phyloP scores from a whole-genome alignment of 768 basidiomycete species.

The Dacryopinax spathularia region DNA sequence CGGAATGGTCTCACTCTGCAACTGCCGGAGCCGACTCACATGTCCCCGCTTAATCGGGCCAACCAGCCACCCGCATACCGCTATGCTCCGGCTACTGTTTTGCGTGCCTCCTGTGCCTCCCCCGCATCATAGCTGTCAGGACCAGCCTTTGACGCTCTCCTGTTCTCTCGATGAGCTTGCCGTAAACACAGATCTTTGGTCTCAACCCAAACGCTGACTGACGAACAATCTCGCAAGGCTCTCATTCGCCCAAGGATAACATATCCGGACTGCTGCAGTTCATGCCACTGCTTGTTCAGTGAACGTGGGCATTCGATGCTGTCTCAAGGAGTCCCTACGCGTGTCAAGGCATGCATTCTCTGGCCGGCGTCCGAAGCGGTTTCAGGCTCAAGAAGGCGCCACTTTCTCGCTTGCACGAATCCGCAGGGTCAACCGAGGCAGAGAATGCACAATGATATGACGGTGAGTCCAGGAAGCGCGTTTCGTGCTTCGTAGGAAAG shows the following conservation, averaged over 20 bases:
- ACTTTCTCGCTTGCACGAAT: neutral
- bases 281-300: too few species aligned
- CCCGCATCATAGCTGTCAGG: neutral
- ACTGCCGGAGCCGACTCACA: neutral
- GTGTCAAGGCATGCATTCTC: neutral
- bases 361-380: slow-evolving; percentile 1
- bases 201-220: neutral
- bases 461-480: neutral
- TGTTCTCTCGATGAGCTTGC: neutral
- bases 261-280: too few species aligned
- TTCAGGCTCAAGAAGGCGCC: neutral
- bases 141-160: neutral
- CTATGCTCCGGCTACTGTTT: neutral
- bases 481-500: neutral
- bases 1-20: neutral
- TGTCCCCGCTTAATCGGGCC: neutral
- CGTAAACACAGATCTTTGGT: neutral
- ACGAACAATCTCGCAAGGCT: too few species aligned
- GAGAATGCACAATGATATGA: neutral
- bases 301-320: too few species aligned
- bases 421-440: neutral
- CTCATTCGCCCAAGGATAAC: too few species aligned
- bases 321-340: too few species aligned
- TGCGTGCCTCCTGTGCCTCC: neutral
- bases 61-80: neutral